phyloP scores from a whole-genome alignment of 371 early-diverging fungal genomes.

The Lichtheimia ornata region DNA sequence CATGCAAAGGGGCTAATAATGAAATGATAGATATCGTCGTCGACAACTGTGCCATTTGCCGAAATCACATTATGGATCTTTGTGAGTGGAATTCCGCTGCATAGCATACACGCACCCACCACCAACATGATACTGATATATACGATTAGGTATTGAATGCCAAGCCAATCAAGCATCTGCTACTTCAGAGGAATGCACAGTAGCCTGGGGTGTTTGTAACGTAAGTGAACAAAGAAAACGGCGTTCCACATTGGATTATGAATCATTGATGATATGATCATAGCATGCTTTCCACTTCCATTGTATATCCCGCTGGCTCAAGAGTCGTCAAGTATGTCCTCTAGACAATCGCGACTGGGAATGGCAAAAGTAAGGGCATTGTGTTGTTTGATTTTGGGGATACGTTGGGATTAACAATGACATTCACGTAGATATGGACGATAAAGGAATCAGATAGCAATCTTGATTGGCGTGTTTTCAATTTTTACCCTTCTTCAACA shows the following conservation, averaged over 20 bases:
- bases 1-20: conserved; percentile 20
- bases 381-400: not conserved
- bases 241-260: too few species aligned
- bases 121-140: not conserved
- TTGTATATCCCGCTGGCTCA: conserved; percentile 99
- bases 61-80: conserved; percentile 99
- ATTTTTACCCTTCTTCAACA: too few species aligned
- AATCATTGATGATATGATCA: not conserved
- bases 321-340: conserved; percentile 98
- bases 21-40: conserved; percentile 93
- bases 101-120: too few species aligned
- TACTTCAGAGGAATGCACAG: conserved; percentile 93
- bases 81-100: conserved; percentile 64
- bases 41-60: conserved; percentile 99
- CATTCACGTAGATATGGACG: conserved; percentile 22
- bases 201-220: conserved; percentile 99
- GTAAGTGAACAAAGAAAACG: conserved; percentile 46
- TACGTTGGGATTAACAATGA: not conserved
- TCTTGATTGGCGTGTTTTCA: too few species aligned
- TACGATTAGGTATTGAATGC: conserved; percentile 85
- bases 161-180: conserved; percentile 97
- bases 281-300: conserved; percentile 99
- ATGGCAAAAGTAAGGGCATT: conserved; percentile 83
- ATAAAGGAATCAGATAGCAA: conserved; percentile 13
- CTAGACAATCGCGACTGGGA: conserved; percentile 99